Evolutionary conservation across 75 land plant species (phyloP), one percentile per base, ranked within the genome.

Genomic region (Adiantum capillusveneris): DNA sequence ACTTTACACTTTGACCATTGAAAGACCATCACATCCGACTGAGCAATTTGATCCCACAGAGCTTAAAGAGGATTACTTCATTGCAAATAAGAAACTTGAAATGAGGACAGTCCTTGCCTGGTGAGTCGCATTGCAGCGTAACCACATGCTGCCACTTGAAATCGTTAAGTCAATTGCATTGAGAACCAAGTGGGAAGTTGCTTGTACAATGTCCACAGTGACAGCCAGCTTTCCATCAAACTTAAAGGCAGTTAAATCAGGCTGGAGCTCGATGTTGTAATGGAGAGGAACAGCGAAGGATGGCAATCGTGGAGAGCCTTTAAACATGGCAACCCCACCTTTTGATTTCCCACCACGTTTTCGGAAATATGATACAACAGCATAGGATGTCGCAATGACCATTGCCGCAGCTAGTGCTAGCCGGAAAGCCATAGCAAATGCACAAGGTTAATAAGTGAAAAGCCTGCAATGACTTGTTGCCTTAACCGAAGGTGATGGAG

Each of bases 161-260:
- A 89, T 43, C 27, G 18, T 43, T 17, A 95, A 81, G n/a, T 95
- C 96, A 25, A 77, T 77, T 21, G 84, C 82, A 58, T 95, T 95
- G 56, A 95, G 73, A 36, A 95, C 87, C 54, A 90, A 61, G 60
- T 71, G 74, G 22, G 46, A 44, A 12, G 90, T 89, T 3, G 54
- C 71, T 29, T 59, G 68, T 25, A 75, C 58, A 63, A 95, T 48
- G 57, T 89, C 80, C 37, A 95, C 61, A 41, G 60, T 41, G 64
- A 95, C 70, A 12, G 68, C 31, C 25, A 90, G 63, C 57, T 78
- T 55, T 37, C 96, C 99, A 51, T 80, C 30, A 67, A 95, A 90
- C 36, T 64, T 84, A 78, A 81, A 95, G 16, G 80, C 57, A 26
- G 29, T 13, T 49, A 95, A 78, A 58, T 95, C 85, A 50, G 84